phyloP scores from a whole-genome alignment of 2,329 filamentous ascomycete species.

The Fusarium poae region DNA sequence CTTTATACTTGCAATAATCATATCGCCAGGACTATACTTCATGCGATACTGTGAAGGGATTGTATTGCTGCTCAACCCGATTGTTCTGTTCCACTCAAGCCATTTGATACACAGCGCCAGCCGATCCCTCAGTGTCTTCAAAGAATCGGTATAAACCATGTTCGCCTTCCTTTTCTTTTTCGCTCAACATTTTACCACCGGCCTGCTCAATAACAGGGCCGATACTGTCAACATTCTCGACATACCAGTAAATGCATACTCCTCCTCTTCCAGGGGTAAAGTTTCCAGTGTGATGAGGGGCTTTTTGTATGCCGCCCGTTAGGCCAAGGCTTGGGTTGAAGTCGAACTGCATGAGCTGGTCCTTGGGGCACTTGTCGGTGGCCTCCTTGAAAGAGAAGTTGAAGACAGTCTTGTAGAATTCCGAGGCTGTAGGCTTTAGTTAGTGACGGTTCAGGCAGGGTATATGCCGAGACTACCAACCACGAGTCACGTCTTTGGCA shows the following conservation, averaged over 20 bases:
- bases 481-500: constrained; percentile 47
- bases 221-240: constrained; percentile 49
- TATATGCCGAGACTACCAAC: constrained; percentile 28
- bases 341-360: constrained; percentile 48
- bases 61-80: neutral
- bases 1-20: neutral
- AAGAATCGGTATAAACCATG: constrained; percentile 50
- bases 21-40: neutral
- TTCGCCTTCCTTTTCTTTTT: constrained; percentile 47
- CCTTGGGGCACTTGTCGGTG: constrained; percentile 21
- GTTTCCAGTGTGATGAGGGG: constrained; percentile 44
- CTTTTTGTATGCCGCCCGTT: constrained; percentile 48
- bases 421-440: constrained; percentile 37
- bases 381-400: constrained; percentile 45
- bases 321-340: constrained; percentile 49
- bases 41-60: neutral
- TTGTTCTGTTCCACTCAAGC: constrained; percentile 10
- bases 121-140: constrained; percentile 51
- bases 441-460: neutral
- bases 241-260: constrained; percentile 49
- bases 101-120: constrained; percentile 51
- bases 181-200: constrained; percentile 50
- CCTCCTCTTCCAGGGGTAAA: constrained; percentile 48
- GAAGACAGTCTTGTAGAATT: constrained; percentile 51
- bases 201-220: constrained; percentile 46